Evolutionary conservation across 78 protist species (phyloP).

Genomic region (Ministeria vibrans): DNA sequence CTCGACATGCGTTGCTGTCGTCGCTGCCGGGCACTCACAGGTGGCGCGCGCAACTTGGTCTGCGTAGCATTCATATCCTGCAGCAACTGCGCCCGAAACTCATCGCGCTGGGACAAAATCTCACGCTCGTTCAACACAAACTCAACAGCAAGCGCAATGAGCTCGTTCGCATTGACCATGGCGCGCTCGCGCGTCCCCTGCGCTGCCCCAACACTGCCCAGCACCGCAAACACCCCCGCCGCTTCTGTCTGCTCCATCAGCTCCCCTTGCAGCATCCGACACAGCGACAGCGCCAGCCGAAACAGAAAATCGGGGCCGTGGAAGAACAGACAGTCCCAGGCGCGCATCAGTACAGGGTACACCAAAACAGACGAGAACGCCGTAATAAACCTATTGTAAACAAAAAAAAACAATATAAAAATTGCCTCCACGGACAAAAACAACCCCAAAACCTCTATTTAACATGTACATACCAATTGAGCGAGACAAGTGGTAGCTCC

Average conservation of each 20-base stretch:
- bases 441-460: no score
- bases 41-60: no score
- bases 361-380: neutral
- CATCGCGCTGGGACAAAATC: no score
- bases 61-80: no score
- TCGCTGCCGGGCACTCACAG: no score
- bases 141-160: neutral
- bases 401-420: no score
- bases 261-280: neutral
- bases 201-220: neutral
- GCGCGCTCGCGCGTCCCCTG: no score
- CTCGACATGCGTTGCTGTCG: no score
- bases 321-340: constrained; percentile 3
- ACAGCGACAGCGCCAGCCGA: neutral
- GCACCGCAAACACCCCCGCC: neutral
- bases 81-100: no score
- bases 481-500: constrained; percentile 1
- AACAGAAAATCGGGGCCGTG: neutral
- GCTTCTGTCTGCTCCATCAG: neutral
- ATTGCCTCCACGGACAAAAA: no score
- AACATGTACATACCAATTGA: no score
- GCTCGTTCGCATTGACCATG: neutral
- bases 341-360: neutral
- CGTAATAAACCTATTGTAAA: no score
- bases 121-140: neutral